Evolutionary conservation across 805 yeast species (phyloP).

Genomic region (Saturnispora dispora): DNA sequence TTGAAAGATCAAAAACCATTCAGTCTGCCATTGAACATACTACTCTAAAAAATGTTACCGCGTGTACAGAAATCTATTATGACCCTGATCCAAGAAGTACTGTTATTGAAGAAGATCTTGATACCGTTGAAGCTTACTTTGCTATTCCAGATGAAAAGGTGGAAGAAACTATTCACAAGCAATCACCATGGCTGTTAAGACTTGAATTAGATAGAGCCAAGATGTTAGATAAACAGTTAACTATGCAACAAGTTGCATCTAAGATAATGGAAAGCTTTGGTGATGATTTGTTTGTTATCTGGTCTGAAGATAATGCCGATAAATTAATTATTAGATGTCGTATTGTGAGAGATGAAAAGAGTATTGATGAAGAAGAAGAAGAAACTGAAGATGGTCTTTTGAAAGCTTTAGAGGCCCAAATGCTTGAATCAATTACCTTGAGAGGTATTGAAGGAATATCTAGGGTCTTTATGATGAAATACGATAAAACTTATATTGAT

Average conservation of each 20-base stretch:
- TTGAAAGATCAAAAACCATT: constrained; percentile 87
- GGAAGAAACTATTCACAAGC: constrained; percentile 86
- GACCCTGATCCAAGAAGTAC: constrained; percentile 98
- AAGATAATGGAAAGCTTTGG: constrained; percentile 88
- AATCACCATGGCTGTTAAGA: constrained; percentile 97
- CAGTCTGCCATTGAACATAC: constrained; percentile 98
- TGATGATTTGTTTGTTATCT: constrained; percentile 90
- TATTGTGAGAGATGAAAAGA: constrained; percentile 93
- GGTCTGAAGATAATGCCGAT: constrained; percentile 99
- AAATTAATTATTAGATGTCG: constrained; percentile 96
- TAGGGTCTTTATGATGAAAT: constrained; percentile 85
- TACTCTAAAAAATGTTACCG: constrained; percentile 85
- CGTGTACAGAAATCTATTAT: constrained; percentile 94
- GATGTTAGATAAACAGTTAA: constrained; percentile 95
- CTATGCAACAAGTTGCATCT: constrained; percentile 97
- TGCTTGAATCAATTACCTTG: constrained; percentile 88
- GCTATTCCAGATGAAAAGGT: constrained; percentile 97
- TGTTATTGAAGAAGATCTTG: constrained; percentile 93
- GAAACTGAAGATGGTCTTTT: constrained; percentile 96
- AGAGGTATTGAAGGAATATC: constrained; percentile 94
- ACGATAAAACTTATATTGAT: constrained; percentile 62
- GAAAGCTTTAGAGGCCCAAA: constrained; percentile 89
- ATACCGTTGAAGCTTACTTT: constrained; percentile 94
- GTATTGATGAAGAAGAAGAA: constrained; percentile 86
- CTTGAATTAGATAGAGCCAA: constrained; percentile 96